Base-by-base conservation (phyloP, 768 basidiomycete species). In the Rhizopogon sp. region DNA sequence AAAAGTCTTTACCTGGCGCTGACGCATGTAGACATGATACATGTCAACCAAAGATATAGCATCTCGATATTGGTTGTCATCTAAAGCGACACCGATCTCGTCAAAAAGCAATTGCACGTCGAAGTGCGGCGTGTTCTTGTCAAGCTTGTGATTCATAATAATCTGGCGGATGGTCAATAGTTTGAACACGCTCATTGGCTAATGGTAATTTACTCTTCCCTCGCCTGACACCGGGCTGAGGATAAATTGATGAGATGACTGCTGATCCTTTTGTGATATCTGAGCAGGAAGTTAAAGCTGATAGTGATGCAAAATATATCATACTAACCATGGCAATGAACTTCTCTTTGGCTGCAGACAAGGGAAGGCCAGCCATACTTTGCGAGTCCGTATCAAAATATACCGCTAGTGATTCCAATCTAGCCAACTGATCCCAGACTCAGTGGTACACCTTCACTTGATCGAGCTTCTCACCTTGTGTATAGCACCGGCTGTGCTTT, bases 141-240 rank as follows among this genome's bases (percentile, higher is more conserved):
- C 82, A 54, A 84, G 74, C 64, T 81, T 84, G 60, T 92, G 85
- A 64, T 95, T 93, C 72, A 99, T 81, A 56, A 86, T 78, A 60
- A 94, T 76, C 89, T 93, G 56, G 33, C 41, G 39, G n/a, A 43
- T 42, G 33, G 42, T 39, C 55, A 43, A 7, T 52, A 51, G 3
- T 13, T 58, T 29, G 40, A 45, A 42, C 22, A 25, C 41, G 51
- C 40, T 39, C 28, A 17, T 35, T 17, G 6, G 28, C 29, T 25
- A 46, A 16, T 20, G 6, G 39, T 39, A 25, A 71, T 82, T 66
- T 62, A 93, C 90, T 62, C 90, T 81, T 40, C 95, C 97, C 75
- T 98, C 87, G 41, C 95, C 96, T 0, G 93, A 91, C 14, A 99
- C 95, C 16, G 97, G 97, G 67, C 89, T 93, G 22, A 99, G 78